These are phyloP conservation scores for Rhytidiadelphus loreus DNA, from an alignment of 225 moss, liverwort and hornwort genomes.

Conservation along the genomic window DNA sequence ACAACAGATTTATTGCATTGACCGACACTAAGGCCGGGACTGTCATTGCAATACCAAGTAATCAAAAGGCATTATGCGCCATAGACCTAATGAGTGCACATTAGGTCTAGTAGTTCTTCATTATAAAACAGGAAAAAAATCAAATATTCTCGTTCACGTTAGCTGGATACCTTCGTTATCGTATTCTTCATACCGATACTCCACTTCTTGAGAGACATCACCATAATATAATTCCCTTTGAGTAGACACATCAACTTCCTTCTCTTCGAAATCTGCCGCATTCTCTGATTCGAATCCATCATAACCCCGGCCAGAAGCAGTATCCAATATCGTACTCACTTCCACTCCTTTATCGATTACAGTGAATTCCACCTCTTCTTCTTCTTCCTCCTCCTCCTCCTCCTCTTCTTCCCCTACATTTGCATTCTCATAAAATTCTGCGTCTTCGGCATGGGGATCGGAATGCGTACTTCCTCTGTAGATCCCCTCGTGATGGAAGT, in stretches of 20 bases:
- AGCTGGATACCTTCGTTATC: constrained; percentile 17
- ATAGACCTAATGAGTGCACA: not conserved
- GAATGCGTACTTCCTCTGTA: constrained; percentile 17
- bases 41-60: not conserved
- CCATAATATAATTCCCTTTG: not conserved
- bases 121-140: not conserved
- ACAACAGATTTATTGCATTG: not conserved
- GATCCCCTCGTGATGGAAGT: constrained; percentile 28
- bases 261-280: constrained; percentile 16
- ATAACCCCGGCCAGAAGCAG: constrained; percentile 11
- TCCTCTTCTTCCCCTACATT: constrained; percentile 5
- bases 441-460: constrained; percentile 5
- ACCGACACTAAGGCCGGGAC: not conserved
- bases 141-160: not conserved
- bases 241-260: constrained; percentile 5
- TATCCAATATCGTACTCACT: constrained; percentile 28
- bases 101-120: not conserved
- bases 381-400: not conserved
- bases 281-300: constrained; percentile 12
- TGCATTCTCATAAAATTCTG: constrained; percentile 6
- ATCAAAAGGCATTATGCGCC: not conserved
- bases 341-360: constrained; percentile 52
- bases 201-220: constrained; percentile 1
- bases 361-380: constrained; percentile 24
- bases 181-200: constrained; percentile 12